phyloP scores from a whole-genome alignment of 192 early-diverging fungal genomes.

The Linnemannia schmuckeri region DNA sequence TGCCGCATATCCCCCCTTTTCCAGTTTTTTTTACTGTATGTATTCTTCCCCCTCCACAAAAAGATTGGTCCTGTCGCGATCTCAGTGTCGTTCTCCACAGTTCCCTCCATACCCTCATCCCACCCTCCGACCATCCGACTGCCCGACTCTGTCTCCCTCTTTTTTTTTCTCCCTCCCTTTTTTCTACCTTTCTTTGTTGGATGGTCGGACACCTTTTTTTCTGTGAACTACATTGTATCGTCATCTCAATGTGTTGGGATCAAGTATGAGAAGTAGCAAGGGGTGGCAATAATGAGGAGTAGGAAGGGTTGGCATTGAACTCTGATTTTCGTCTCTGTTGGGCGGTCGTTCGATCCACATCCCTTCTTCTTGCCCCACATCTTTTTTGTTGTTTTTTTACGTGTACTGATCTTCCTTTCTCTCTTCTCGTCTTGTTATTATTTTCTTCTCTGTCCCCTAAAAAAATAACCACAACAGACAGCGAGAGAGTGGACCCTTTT shows the following conservation, averaged over 20 bases:
- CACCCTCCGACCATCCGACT: not conserved
- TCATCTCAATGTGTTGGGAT: not conserved
- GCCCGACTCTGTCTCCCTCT: not conserved
- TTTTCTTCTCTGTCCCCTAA: not conserved
- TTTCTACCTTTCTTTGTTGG: not conserved
- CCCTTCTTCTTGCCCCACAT: not conserved
- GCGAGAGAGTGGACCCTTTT: not conserved
- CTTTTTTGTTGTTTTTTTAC: not conserved
- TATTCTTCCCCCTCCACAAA: not conserved
- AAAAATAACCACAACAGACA: not conserved
- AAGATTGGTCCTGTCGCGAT: not conserved
- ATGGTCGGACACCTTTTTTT: not conserved
- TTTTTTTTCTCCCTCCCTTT: too few species aligned
- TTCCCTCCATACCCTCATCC: not conserved
- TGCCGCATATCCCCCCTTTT: not conserved
- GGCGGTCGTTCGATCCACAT: not conserved
- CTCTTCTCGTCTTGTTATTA: not conserved
- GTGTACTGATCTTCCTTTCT: not conserved
- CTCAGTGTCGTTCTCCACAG: slow-evolving; percentile 4
- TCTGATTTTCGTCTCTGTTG: not conserved
- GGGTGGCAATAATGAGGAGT: not conserved
- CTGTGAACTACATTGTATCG: not conserved
- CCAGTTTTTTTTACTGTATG: not conserved
- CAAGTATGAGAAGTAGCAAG: not conserved
- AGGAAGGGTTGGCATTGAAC: not conserved